phyloP scores from a whole-genome alignment of 495 filamentous ascomycete genomes.

The Hypoxylon fragiforme region DNA sequence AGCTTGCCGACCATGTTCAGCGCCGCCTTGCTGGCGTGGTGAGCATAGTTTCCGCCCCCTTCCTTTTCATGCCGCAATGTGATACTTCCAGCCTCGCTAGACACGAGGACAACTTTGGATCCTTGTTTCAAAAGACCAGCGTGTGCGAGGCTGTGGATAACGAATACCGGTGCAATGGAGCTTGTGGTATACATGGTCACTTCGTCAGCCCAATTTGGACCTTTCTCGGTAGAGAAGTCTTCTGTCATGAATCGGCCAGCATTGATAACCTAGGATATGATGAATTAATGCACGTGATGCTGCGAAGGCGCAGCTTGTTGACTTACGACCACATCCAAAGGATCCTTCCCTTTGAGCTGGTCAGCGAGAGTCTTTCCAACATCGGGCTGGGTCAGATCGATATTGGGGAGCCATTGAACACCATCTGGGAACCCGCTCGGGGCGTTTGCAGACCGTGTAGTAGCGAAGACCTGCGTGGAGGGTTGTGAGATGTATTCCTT shows the following conservation, averaged over 20 bases:
- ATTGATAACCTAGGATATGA: constrained; percentile 55
- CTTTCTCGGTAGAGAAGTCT: constrained; percentile 55
- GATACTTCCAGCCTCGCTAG: constrained; percentile 70
- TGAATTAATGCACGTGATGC: constrained; percentile 1
- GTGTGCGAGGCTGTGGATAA: constrained; percentile 63
- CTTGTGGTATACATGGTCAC: constrained; percentile 72
- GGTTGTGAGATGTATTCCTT: constrained; percentile 58
- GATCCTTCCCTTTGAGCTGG: constrained; percentile 47
- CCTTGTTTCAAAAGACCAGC: constrained; percentile 51
- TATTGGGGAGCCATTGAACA: constrained; percentile 38
- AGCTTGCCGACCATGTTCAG: constrained; percentile 77
- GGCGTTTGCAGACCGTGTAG: constrained; percentile 51
- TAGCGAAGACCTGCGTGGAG: constrained; percentile 59
- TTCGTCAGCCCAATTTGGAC: constrained; percentile 66
- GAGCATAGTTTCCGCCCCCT: constrained; percentile 72
- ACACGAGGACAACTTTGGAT: constrained; percentile 67
- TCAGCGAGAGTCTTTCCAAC: constrained; percentile 48
- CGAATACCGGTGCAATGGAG: constrained; percentile 66
- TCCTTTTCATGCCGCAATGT: constrained; percentile 66
- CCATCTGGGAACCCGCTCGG: constrained; percentile 37
- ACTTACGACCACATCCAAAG: constrained; percentile 55
- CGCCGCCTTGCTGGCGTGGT: constrained; percentile 73
- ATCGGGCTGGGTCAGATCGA: constrained; percentile 46
- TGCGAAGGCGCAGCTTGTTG: not conserved
- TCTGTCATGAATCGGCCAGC: constrained; percentile 72